Evolutionary conservation across 768 basidiomycete genomes (phyloP).

Genomic region (Boletus rubropictus): DNA sequence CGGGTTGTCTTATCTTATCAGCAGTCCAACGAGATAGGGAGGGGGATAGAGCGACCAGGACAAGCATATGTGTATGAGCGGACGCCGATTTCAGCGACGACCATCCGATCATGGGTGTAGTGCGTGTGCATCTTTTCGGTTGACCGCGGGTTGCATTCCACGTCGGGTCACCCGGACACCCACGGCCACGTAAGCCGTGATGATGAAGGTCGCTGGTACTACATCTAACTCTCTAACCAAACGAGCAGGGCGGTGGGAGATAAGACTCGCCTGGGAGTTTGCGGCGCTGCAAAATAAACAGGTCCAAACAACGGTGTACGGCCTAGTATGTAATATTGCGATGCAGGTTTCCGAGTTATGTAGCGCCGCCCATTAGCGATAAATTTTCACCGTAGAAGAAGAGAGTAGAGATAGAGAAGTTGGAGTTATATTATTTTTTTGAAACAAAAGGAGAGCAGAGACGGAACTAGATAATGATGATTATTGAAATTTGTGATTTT

Average conservation of each 20-base stretch:
- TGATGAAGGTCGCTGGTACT: no score
- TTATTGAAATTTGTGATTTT: constrained; percentile 20
- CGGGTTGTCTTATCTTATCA: constrained; percentile 30
- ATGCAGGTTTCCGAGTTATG: constrained; percentile 26
- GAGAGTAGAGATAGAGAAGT: constrained; percentile 3
- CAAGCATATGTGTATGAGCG: not conserved
- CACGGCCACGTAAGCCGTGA: constrained; percentile 21
- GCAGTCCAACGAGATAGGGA: constrained; percentile 13
- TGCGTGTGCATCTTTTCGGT: constrained; percentile 5
- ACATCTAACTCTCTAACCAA: no score
- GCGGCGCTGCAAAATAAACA: constrained; percentile 24
- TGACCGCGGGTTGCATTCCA: constrained; percentile 21
- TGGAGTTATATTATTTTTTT: constrained; percentile 2
- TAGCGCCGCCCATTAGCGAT: constrained; percentile 26
- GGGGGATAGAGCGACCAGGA: constrained; percentile 19
- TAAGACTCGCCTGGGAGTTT: constrained; percentile 29
- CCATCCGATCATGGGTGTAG: constrained; percentile 1
- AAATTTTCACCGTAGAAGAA: constrained; percentile 24
- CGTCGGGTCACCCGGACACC: constrained; percentile 8
- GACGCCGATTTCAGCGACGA: constrained; percentile 8
- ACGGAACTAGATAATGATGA: constrained; percentile 5
- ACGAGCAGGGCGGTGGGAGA: constrained; percentile 28
- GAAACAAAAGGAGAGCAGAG: not conserved
- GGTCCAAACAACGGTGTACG: constrained; percentile 12
- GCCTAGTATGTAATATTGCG: constrained; percentile 24